Base-by-base conservation (phyloP, 2,329 filamentous ascomycete species). In the Plectosphaerella cucumerina region DNA sequence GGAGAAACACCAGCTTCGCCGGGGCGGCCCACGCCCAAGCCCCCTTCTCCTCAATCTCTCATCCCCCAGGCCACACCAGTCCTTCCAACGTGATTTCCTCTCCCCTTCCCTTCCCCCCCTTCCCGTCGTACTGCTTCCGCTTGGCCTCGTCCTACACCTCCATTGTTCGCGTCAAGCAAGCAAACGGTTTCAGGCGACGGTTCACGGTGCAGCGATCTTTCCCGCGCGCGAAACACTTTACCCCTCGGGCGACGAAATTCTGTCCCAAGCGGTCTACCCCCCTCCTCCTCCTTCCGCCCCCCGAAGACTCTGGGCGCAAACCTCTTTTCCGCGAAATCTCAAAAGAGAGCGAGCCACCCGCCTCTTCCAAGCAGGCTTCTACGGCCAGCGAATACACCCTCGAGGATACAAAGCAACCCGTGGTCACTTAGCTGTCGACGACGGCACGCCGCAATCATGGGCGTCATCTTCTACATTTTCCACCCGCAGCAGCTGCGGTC, bases 401-500 rank as follows among this genome's bases (percentile, higher is more conserved):
- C 26, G 8, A 31, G 12, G 26, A 31, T 31, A 31, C 26, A 31
- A 31, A 31, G 26, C 26, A 31, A 31, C 26, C 12, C 26, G 26
- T 31, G 26, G 26, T 31, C 26, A 31, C 26, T 31, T 31, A 4
- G 6, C 26, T 31, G 26, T 31, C 6, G 26, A 31, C 26, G 26
- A 48, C 44, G 17, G 12, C 42, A 47, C 35, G 31, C 56, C 56
- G 62, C 60, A 65, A 78, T 64, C 56, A 86, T 86, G 83, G 80
- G 75, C 56, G 68, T 84, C 53, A 64, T 89, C 56, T 94, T 93
- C 75, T 89, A 85, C 62, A 69, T 85, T 52, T 73, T 89, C 58
- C 91, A 95, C 70, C 87, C 89, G 34, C 78, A 78, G 59, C 80
- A 96, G 74, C 74, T 96, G 67, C 85, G 90, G 64, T 79, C 87